Conservation (phyloP, 352 stramenopile species). For the Globisporangium sylvaticum region DNA sequence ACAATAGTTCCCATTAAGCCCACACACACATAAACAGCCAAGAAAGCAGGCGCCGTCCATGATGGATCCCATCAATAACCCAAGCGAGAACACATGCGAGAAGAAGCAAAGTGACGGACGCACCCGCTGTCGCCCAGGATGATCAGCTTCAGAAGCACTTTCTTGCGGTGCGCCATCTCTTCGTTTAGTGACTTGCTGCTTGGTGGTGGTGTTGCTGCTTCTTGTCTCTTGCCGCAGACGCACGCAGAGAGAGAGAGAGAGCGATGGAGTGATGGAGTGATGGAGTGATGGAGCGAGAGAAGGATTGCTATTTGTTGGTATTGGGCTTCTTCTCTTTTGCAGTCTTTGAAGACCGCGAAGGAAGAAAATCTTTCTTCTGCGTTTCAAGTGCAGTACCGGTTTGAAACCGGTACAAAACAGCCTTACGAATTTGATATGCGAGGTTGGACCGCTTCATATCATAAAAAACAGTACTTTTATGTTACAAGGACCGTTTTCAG, state of each 20-base stretch:
- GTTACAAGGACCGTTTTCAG: no score
- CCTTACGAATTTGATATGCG: no score
- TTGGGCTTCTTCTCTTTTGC: background rate
- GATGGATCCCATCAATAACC: background rate
- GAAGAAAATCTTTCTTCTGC: background rate
- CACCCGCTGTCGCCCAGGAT: constrained; percentile 97
- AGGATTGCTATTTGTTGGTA: background rate
- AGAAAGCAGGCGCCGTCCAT: background rate
- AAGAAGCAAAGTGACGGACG: constrained; percentile 20
- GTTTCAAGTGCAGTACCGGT: background rate
- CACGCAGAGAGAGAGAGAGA: background rate
- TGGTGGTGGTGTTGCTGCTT: background rate
- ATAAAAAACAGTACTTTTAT: no score
- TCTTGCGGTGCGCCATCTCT: constrained; percentile 89
- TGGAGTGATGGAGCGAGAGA: background rate
- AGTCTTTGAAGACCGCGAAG: background rate
- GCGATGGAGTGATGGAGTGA: no score
- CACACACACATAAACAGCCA: background rate
- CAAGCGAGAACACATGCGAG: background rate
- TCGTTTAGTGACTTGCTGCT: no score
- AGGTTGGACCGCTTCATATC: no score
- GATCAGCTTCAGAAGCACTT: constrained; percentile 97
- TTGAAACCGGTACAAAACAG: background rate
- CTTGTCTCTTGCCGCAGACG: background rate
- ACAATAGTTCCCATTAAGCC: background rate